Evolutionary conservation across 2,329 filamentous ascomycete species (phyloP).

Genomic region (Arachnomyces sp.): DNA sequence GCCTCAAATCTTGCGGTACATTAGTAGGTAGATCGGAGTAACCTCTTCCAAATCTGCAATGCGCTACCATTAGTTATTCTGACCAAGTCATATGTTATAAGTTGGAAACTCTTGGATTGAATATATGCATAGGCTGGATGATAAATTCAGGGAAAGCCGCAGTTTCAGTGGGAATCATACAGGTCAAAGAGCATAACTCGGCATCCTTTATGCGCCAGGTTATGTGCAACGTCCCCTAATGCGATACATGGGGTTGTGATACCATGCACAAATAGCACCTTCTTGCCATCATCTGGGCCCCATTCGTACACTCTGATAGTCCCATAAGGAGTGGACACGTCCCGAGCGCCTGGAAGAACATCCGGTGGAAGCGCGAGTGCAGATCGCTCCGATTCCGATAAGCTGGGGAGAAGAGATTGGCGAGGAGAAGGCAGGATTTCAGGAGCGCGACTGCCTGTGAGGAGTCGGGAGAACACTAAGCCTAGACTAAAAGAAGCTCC

Average conservation of each 20-base stretch:
- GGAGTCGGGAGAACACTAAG: slow-evolving; percentile 22
- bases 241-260: slow-evolving; percentile 72
- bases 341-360: slow-evolving; percentile 40
- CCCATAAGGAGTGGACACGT: slow-evolving; percentile 47
- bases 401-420: slow-evolving; percentile 22
- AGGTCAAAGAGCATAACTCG: slow-evolving; percentile 71
- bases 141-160: too few relatives aligned
- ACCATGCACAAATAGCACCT: slow-evolving; percentile 69
- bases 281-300: slow-evolving; percentile 63
- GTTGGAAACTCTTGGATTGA: slow-evolving; percentile 3
- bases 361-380: slow-evolving; percentile 60
- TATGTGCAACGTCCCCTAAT: slow-evolving; percentile 58
- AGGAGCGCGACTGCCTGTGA: slow-evolving; percentile 8
- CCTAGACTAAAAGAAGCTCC: slow-evolving; percentile 30
- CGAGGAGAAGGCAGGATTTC: slow-evolving; percentile 30
- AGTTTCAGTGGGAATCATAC: slow-evolving; percentile 31
- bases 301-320: slow-evolving; percentile 70
- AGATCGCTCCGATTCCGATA: slow-evolving; percentile 31
- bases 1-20: slow-evolving; percentile 62
- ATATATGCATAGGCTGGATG: too few relatives aligned
- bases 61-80: too few relatives aligned
- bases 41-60: slow-evolving; percentile 54
- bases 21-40: slow-evolving; percentile 64
- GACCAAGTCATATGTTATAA: neutral
- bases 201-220: slow-evolving; percentile 58